Conservation (phyloP, 495 filamentous ascomycete genomes). For the Cladorrhinum samala region DNA sequence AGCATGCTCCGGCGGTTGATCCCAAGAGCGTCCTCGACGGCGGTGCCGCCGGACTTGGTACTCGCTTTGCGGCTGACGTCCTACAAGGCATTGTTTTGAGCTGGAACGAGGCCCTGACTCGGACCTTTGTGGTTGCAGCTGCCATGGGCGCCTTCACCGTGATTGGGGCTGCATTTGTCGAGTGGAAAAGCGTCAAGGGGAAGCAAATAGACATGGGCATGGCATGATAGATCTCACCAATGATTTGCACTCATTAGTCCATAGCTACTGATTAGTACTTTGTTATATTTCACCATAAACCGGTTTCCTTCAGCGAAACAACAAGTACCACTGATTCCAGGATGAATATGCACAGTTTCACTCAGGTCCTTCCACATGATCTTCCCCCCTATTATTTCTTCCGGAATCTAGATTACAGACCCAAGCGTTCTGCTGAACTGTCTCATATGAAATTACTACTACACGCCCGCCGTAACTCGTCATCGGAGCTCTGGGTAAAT, state of each 20-base stretch:
- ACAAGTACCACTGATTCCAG: too few relatives aligned
- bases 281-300: not conserved
- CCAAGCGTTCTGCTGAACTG: too few relatives aligned
- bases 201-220: not conserved
- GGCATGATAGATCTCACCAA: not conserved
- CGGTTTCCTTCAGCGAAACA: too few relatives aligned
- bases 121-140: conserved; percentile 20
- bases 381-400: too few relatives aligned
- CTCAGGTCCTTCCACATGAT: too few relatives aligned
- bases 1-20: not conserved
- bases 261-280: too few relatives aligned
- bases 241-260: too few relatives aligned
- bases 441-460: too few relatives aligned
- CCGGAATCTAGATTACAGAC: too few relatives aligned
- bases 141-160: conserved; percentile 36
- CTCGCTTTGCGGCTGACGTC: not conserved
- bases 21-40: not conserved
- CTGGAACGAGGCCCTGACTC: not conserved
- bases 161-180: conserved; percentile 38
- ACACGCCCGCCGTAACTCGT: too few relatives aligned
- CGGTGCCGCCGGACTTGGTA: not conserved
- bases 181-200: conserved; percentile 47
- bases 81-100: not conserved
- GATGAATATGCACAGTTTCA: too few relatives aligned
- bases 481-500: too few relatives aligned